phyloP scores from a whole-genome alignment of 108 stramenopile species.

The Asterionellopsis glacialis region DNA sequence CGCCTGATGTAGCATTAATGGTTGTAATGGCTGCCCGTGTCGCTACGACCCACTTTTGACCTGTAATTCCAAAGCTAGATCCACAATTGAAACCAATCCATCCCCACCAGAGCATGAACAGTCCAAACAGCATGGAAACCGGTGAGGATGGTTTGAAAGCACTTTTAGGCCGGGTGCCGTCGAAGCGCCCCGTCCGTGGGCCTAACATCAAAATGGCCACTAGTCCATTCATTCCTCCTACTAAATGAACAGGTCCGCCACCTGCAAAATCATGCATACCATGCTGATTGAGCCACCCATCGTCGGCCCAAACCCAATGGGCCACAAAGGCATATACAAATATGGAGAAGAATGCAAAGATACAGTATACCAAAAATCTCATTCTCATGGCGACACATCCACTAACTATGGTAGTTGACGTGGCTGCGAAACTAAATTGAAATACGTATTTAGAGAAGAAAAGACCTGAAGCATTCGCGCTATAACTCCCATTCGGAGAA shows the following conservation, averaged over 20 bases:
- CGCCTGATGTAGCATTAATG: not conserved
- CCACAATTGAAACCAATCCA: not conserved
- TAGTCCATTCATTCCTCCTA: slow-evolving; percentile 29
- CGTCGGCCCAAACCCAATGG: slow-evolving; percentile 37
- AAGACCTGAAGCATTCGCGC: no score
- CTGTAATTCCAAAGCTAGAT: not conserved
- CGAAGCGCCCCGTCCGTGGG: not conserved
- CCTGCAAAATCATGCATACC: slow-evolving; percentile 55
- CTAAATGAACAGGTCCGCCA: slow-evolving; percentile 28
- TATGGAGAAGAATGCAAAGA: slow-evolving; percentile 36
- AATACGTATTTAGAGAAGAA: slow-evolving; percentile 50
- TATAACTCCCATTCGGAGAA: slow-evolving; percentile 17
- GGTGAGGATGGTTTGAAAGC: not conserved
- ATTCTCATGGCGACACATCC: slow-evolving; percentile 53
- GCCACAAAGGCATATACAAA: slow-evolving; percentile 50
- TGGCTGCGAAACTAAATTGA: slow-evolving; percentile 66
- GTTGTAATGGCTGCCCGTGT: not conserved
- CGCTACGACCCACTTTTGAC: not conserved
- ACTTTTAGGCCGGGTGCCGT: not conserved
- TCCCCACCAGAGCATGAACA: slow-evolving; percentile 2
- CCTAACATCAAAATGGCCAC: not conserved
- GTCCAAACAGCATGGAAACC: not conserved
- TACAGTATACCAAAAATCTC: slow-evolving; percentile 32
- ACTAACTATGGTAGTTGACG: slow-evolving; percentile 59
- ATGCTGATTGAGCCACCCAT: slow-evolving; percentile 33